Evolutionary conservation across 139 green algal species (phyloP).

Genomic region (Nannochloris sp.): DNA sequence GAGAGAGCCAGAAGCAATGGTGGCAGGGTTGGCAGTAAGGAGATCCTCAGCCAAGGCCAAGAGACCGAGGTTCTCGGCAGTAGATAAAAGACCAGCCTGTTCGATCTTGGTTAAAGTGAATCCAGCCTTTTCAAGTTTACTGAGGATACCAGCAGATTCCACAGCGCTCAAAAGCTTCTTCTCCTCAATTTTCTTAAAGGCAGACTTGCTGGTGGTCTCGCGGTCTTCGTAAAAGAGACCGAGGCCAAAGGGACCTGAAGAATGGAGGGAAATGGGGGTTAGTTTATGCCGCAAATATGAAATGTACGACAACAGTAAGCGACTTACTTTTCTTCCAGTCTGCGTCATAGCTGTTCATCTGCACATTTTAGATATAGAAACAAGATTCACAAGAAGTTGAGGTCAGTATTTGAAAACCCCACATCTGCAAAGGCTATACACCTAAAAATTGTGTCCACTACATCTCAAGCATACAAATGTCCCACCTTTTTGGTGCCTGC

Average conservation of each 20-base stretch:
- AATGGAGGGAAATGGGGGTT: neutral
- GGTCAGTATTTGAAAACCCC: neutral
- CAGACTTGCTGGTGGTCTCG: constrained; percentile 12
- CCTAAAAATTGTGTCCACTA: too few species aligned
- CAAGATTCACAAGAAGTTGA: neutral
- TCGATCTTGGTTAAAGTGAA: constrained; percentile 50
- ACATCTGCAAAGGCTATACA: too few species aligned
- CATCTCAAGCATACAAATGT: too few species aligned
- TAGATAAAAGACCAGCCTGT: constrained; percentile 40
- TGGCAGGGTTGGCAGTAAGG: constrained; percentile 36
- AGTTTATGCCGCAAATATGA: neutral
- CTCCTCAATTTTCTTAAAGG: constrained; percentile 56
- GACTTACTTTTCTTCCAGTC: constrained; percentile 22
- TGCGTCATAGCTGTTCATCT: constrained; percentile 28
- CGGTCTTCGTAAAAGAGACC: constrained; percentile 40
- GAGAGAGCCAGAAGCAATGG: constrained; percentile 32
- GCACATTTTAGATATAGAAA: too few species aligned
- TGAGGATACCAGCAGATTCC: constrained; percentile 63
- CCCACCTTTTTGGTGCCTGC: constrained; percentile 10
- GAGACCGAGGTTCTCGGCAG: constrained; percentile 45
- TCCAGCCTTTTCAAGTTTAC: constrained; percentile 44
- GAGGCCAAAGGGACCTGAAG: constrained; percentile 26
- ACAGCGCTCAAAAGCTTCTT: constrained; percentile 79
- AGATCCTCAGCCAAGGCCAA: constrained; percentile 33
- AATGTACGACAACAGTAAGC: neutral